Evolutionary conservation across 2,329 filamentous ascomycete genomes (phyloP).

Genomic region (Drechslerella dactyloides): DNA sequence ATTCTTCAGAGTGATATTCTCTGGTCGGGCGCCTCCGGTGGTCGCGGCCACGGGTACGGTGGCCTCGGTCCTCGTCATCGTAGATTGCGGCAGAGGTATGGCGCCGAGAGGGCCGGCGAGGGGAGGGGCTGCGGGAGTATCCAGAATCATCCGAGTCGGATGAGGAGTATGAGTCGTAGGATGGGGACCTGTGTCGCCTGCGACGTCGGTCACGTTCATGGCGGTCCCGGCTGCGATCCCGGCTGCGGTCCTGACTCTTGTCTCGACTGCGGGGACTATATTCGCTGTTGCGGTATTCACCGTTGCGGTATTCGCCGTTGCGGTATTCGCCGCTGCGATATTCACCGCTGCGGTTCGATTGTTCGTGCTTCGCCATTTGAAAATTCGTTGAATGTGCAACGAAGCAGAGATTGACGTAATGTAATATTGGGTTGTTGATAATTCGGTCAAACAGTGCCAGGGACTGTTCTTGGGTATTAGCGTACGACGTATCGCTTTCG

Average conservation of each 20-base stretch:
- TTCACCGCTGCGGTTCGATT: conserved; percentile 17
- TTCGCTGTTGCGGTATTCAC: conserved; percentile 39
- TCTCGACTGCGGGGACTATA: conserved; percentile 25
- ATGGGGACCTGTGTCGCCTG: conserved; percentile 45
- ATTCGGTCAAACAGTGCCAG: background rate
- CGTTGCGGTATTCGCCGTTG: conserved; percentile 32
- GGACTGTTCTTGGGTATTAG: background rate
- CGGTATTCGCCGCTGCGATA: no score
- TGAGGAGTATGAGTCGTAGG: conserved; percentile 36
- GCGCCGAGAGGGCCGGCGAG: conserved; percentile 36
- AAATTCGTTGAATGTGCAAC: no score
- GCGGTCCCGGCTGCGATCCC: conserved; percentile 30
- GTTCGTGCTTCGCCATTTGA: no score
- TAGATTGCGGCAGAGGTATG: conserved; percentile 29
- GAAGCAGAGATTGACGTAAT: background rate
- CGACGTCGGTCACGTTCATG: conserved; percentile 29
- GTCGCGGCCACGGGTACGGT: conserved; percentile 28
- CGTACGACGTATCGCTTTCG: background rate
- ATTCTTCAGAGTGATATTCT: conserved; percentile 41
- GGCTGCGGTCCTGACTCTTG: background rate
- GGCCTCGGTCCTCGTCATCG: conserved; percentile 26
- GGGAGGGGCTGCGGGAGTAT: conserved; percentile 26
- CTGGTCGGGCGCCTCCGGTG: conserved; percentile 10
- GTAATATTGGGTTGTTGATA: background rate
- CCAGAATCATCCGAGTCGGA: conserved; percentile 32